A percentile compares a stretch with the other conserved stretches of the same genome.
Conservation (phyloP, 2,329 filamentous ascomycete species). For the Tolypocladium paradoxum region DNA sequence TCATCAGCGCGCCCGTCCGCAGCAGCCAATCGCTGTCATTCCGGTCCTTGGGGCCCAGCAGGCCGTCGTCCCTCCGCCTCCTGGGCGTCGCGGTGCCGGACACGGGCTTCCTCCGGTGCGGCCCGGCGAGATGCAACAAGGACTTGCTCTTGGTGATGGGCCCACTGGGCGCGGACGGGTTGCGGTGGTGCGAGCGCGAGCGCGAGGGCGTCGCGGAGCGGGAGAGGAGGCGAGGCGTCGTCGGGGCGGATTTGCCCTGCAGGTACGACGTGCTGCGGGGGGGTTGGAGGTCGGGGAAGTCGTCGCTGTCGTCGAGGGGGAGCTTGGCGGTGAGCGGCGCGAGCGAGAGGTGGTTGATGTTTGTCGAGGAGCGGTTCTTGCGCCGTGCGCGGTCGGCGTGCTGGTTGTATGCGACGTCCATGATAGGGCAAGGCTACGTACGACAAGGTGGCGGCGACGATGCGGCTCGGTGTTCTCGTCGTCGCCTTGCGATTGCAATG, state of each 20-base stretch:
- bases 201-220: conserved; percentile 41
- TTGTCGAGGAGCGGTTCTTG: conserved; percentile 48
- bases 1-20: conserved; percentile 50
- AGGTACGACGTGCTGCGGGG: conserved; percentile 37
- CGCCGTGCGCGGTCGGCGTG: conserved; percentile 46
- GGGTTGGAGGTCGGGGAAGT: conserved; percentile 26
- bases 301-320: conserved; percentile 43
- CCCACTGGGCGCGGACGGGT: conserved; percentile 23
- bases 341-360: conserved; percentile 49
- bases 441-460: background rate
- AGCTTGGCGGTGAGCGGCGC: conserved; percentile 54
- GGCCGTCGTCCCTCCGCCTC: conserved; percentile 20
- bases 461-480: background rate
- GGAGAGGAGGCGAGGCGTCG: conserved; percentile 52
- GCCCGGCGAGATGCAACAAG: conserved; percentile 38
- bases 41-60: conserved; percentile 21
- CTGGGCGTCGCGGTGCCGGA: conserved; percentile 24
- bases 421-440: conserved; percentile 5
- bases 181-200: conserved; percentile 34
- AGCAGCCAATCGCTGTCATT: conserved; percentile 55
- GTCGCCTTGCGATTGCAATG: background rate
- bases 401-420: conserved; percentile 53
- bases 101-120: conserved; percentile 11
- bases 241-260: conserved; percentile 51
- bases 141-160: conserved; percentile 52